Evolutionary conservation across 768 basidiomycete genomes (phyloP).

Genomic region (Suillus luteus): DNA sequence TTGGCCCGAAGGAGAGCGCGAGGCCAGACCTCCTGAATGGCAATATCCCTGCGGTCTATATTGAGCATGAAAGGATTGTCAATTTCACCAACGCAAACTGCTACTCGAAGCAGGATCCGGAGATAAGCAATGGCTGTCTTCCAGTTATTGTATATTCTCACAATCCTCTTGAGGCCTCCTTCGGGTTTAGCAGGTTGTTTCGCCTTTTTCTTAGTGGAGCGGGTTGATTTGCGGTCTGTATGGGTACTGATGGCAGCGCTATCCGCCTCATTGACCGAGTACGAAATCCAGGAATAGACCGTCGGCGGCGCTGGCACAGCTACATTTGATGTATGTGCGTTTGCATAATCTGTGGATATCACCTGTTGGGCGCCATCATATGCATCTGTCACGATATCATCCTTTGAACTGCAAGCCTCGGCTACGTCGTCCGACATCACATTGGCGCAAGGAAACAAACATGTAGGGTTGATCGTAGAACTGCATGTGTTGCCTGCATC

Average conservation of each 20-base stretch:
- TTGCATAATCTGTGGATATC: background rate
- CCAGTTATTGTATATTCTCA: background rate
- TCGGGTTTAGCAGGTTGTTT: background rate
- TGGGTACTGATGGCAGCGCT: background rate
- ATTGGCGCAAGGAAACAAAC: background rate
- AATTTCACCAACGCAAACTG: background rate
- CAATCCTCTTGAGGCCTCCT: background rate
- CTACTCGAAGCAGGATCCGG: background rate
- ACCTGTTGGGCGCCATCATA: background rate
- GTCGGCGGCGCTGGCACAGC: background rate
- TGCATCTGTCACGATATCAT: too few relatives aligned
- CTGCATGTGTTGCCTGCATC: background rate
- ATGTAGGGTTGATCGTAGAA: background rate
- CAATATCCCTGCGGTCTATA: background rate
- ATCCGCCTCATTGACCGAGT: background rate
- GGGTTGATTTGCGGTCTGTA: background rate
- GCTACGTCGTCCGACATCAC: background rate
- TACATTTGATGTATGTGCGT: background rate
- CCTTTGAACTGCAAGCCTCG: too few relatives aligned
- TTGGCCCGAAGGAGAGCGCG: background rate
- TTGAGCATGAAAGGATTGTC: background rate
- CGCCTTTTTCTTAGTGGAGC: background rate
- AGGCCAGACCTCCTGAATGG: background rate
- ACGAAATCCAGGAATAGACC: background rate
- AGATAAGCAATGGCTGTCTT: background rate